Percentiles rank a stretch among this genome's conserved stretches.
Conservation (phyloP, 352 stramenopile species). For the Pythium oligandrum region DNA sequence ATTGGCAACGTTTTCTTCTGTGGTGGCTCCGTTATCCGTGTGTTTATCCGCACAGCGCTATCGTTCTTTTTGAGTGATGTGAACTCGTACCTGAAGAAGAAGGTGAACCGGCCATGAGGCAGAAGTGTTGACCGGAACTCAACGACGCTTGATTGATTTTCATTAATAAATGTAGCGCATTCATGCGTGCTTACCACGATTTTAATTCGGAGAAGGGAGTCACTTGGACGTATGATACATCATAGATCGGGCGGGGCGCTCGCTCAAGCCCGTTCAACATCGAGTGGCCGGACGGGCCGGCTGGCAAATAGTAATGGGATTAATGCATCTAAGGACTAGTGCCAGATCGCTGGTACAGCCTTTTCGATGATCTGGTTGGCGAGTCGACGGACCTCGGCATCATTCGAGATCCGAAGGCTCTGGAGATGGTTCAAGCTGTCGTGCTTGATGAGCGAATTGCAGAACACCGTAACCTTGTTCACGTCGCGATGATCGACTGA, state of each 20-base stretch:
- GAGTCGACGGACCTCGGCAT: slow-evolving; percentile 48
- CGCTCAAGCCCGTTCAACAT: too few species aligned
- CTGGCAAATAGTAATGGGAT: not conserved
- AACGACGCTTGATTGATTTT: too few species aligned
- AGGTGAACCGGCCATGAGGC: slow-evolving; percentile 7
- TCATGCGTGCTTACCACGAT: too few species aligned
- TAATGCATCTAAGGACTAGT: slow-evolving; percentile 23
- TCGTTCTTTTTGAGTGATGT: slow-evolving; percentile 21
- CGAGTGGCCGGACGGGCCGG: not conserved
- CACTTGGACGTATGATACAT: too few species aligned
- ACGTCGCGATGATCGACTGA: slow-evolving; percentile 67
- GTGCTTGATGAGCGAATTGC: slow-evolving; percentile 73
- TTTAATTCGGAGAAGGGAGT: too few species aligned
- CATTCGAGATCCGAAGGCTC: slow-evolving; percentile 40
- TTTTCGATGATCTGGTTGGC: slow-evolving; percentile 80
- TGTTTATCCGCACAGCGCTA: slow-evolving; percentile 29
- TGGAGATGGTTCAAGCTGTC: slow-evolving; percentile 66
- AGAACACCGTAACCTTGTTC: slow-evolving; percentile 80
- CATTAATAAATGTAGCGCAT: too few species aligned
- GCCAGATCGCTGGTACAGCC: slow-evolving; percentile 75
- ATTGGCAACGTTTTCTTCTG: slow-evolving; percentile 46
- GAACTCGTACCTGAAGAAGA: slow-evolving; percentile 5
- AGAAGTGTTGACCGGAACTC: not conserved
- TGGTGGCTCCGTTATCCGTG: slow-evolving; percentile 39
- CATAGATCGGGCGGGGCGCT: too few species aligned